Evolutionary conservation across 257 asterid genomes (phyloP).

Genomic region (Marsdenia floribunda): DNA sequence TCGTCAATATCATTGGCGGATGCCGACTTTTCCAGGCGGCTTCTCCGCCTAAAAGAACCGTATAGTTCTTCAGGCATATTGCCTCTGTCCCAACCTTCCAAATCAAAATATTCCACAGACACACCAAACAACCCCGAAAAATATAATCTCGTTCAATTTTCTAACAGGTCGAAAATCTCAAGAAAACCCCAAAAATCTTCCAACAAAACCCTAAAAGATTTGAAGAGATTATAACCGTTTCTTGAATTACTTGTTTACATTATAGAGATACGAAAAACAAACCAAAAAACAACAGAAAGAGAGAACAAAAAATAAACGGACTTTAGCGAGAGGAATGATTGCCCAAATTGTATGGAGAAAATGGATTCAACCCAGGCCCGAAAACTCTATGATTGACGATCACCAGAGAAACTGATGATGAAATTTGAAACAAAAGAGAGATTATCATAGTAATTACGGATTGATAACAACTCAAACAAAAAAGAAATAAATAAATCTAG

Average conservation of each 20-base stretch:
- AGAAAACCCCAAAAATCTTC: slow-evolving; percentile 15
- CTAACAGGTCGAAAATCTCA: not conserved
- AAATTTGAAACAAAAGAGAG: slow-evolving; percentile 28
- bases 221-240: not conserved
- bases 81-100: not conserved
- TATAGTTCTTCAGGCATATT: slow-evolving; percentile 51
- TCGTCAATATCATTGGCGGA: slow-evolving; percentile 52
- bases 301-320: not conserved
- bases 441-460: slow-evolving; percentile 46
- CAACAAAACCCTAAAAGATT: slow-evolving; percentile 6
- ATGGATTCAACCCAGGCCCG: slow-evolving; percentile 98
- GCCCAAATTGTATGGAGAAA: slow-evolving; percentile 70
- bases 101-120: not conserved
- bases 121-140: not conserved
- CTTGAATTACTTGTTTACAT: slow-evolving; percentile 20
- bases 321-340: slow-evolving; percentile 90
- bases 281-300: not conserved
- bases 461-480: slow-evolving; percentile 21
- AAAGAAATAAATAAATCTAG: not conserved
- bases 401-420: slow-evolving; percentile 49
- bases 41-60: slow-evolving; percentile 40
- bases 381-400: slow-evolving; percentile 67
- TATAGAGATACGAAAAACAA: slow-evolving; percentile 9
- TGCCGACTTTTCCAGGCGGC: slow-evolving; percentile 36
- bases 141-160: not conserved